Base-by-base conservation (phyloP, 495 filamentous ascomycete species). In the Penicillium turbatum region DNA sequence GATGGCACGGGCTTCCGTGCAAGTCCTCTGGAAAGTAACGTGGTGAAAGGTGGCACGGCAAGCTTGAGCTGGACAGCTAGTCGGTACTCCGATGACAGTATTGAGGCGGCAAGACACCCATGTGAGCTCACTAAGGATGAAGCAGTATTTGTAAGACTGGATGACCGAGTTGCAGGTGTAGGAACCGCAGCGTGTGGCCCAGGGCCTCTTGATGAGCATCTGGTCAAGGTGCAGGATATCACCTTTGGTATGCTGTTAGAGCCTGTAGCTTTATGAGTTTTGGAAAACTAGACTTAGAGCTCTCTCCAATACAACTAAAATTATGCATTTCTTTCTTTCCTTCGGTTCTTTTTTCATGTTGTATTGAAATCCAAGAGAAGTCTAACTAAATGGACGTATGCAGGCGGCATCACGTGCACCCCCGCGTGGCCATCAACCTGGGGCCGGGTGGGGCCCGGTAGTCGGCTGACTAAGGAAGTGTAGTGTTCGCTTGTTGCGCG, bases 131-230 rank as follows among this genome's bases (percentile, higher is more conserved):
- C 72, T 41, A 69, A 71, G 32, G 73, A 70, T 39, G 69, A 82
- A 4, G 78, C 78, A 42, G 76, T 83, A 21, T 64, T 82, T 39
- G 39, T 88, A 53, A 70, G 83, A 50, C 64, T 86, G 5, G 83
- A 86, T 68, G 82, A 77, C 6, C 70, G 63, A 30, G 75, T 79
- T 49, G 74, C 76, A 49, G 82, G 82, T 0, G 66, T 86, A 0
- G 82, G 82, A 2, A 85, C 74, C n/a, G 82, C 74, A 16, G 77
- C 77, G 15, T 85, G 82, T 64, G 82, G 82, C n/a, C 83, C 82
- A 0, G 69, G 70, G 19, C 80, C 79, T 1, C 65, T 77, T 62
- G 75, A 83, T 16, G 68, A 82, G 60, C 76, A 81, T 63, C 59
- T 66, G 30, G 57, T 82, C 9, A 24, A 35, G 35, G 24, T 60